phyloP scores from a whole-genome alignment of 1,139 yeast species.

The Sugiyamaella castrensis region DNA sequence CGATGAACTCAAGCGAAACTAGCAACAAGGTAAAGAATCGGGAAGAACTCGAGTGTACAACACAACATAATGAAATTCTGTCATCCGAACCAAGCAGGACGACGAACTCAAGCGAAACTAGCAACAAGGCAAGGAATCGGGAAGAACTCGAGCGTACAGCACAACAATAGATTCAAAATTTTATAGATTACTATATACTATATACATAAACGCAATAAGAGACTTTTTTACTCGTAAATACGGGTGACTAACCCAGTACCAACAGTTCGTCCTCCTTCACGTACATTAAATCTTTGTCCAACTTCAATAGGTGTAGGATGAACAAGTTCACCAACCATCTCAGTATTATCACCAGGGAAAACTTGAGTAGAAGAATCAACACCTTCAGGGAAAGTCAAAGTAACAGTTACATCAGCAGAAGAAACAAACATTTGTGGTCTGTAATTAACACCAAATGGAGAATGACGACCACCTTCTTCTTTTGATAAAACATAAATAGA shows the following conservation, averaged over 20 bases:
- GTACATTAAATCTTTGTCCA: slow-evolving; percentile 97
- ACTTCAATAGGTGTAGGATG: slow-evolving; percentile 93
- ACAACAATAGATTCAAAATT: too few relatives aligned
- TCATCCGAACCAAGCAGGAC: too few relatives aligned
- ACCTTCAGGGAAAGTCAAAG: slow-evolving; percentile 87
- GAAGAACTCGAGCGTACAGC: too few relatives aligned
- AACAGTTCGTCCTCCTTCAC: slow-evolving; percentile 99
- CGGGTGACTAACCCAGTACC: slow-evolving; percentile 98
- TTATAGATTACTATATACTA: slow-evolving; percentile 9
- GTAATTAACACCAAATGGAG: slow-evolving; percentile 95
- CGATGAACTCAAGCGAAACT: too few relatives aligned
- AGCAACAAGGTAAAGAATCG: too few relatives aligned
- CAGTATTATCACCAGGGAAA: slow-evolving; percentile 98
- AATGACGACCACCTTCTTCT: slow-evolving; percentile 99
- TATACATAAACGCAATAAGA: slow-evolving; percentile 1
- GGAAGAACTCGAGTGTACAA: too few relatives aligned
- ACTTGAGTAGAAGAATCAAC: slow-evolving; percentile 85
- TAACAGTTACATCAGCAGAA: slow-evolving; percentile 93
- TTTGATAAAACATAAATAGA: slow-evolving; percentile 88
- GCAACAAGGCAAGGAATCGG: too few relatives aligned
- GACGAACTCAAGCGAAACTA: too few relatives aligned
- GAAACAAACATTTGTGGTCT: slow-evolving; percentile 97
- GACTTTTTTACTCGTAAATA: slow-evolving; percentile 59
- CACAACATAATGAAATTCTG: too few relatives aligned
- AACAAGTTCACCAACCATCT: slow-evolving; percentile 88